phyloP scores from a whole-genome alignment of 371 early-diverging fungal species.

The Mortierella sp. region DNA sequence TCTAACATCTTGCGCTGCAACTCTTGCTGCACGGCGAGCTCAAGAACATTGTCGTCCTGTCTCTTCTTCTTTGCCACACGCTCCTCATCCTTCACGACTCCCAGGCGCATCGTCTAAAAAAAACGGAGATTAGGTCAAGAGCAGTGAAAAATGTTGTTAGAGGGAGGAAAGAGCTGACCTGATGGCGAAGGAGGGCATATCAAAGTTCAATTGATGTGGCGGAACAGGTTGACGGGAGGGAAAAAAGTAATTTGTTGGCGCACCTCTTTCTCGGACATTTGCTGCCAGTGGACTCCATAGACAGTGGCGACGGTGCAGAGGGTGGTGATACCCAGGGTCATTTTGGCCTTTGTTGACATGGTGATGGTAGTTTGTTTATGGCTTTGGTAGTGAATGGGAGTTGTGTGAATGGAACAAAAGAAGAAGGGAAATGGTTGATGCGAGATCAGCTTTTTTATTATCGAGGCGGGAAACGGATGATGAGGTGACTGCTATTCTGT shows the following conservation, averaged over 20 bases:
- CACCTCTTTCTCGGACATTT: constrained; percentile 58
- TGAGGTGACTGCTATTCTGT: constrained; percentile 23
- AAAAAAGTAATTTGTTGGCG: neutral
- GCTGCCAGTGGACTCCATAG: constrained; percentile 55
- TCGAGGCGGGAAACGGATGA: neutral
- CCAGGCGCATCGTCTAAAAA: constrained; percentile 46
- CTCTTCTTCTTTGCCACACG: constrained; percentile 52
- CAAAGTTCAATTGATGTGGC: neutral
- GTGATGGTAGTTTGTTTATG: neutral
- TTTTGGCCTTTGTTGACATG: constrained; percentile 57
- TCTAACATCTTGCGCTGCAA: constrained; percentile 50
- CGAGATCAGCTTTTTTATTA: constrained; percentile 10
- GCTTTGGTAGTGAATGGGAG: neutral
- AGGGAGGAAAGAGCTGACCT: too few species aligned
- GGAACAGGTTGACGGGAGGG: neutral
- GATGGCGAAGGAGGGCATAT: too few species aligned
- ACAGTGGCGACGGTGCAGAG: constrained; percentile 44
- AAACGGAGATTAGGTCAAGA: neutral
- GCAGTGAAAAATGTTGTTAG: neutral
- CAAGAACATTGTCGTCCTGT: constrained; percentile 52
- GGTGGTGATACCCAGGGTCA: constrained; percentile 51
- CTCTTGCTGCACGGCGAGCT: constrained; percentile 53
- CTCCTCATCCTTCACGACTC: constrained; percentile 49
- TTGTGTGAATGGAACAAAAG: neutral
- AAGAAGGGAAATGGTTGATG: neutral